phyloP scores from a whole-genome alignment of 305 asterid species.

The Fraxinus latifolia region DNA sequence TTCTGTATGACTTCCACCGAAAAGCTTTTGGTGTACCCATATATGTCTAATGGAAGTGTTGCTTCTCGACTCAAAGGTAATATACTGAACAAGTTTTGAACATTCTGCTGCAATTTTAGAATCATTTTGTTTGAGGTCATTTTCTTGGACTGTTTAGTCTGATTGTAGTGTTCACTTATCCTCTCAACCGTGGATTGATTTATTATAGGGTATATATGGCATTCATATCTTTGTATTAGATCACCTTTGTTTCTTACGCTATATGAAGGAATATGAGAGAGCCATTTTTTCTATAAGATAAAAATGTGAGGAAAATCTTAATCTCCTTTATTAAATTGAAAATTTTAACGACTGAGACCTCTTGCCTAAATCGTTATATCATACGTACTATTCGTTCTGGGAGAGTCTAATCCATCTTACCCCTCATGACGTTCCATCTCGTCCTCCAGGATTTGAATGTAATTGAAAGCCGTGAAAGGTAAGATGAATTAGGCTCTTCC shows the following conservation, averaged over 20 bases:
- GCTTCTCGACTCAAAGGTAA: constrained; percentile 48
- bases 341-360: not conserved
- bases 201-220: not conserved
- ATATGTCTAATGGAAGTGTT: constrained; percentile 52
- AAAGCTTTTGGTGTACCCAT: constrained; percentile 48
- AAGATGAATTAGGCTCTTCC: too few species aligned
- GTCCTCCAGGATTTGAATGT: not conserved
- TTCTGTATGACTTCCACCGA: constrained; percentile 50
- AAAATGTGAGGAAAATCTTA: not conserved
- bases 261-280: not conserved
- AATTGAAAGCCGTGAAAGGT: not conserved
- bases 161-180: not conserved
- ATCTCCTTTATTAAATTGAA: not conserved
- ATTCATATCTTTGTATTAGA: not conserved
- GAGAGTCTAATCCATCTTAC: not conserved
- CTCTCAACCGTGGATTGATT: not conserved
- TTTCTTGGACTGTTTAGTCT: not conserved
- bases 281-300: not conserved
- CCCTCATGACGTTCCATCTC: not conserved
- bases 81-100: not conserved
- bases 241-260: not conserved
- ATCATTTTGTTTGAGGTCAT: not conserved
- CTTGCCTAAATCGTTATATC: not conserved
- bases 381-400: not conserved
- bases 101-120: not conserved